These are phyloP conservation scores for Lachnellula arida DNA, from an alignment of 2,329 filamentous ascomycete genomes.

Conservation along the genomic window DNA sequence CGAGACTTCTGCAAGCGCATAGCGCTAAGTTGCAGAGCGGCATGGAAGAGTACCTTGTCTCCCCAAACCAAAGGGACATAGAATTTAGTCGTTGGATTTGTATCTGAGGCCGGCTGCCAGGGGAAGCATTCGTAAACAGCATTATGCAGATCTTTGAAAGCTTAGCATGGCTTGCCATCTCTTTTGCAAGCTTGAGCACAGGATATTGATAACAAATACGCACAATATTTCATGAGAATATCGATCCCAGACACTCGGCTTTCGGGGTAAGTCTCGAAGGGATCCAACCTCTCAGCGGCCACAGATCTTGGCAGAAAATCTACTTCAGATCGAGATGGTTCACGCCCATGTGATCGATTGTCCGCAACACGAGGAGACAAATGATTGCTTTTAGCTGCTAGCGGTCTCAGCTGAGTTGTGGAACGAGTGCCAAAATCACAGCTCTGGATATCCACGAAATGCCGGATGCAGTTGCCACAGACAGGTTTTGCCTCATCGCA, in stretches of 20 bases:
- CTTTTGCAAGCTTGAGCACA: not conserved
- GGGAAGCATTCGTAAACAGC: slow-evolving; percentile 13
- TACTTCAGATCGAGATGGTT: not conserved
- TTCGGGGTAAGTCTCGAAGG: slow-evolving; percentile 9
- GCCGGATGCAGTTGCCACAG: slow-evolving; percentile 9
- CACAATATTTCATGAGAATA: slow-evolving; percentile 16
- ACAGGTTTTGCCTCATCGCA: slow-evolving; percentile 14
- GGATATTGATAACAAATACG: not conserved
- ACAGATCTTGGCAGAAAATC: slow-evolving; percentile 1
- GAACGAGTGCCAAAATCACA: slow-evolving; percentile 6
- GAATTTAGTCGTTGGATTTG: slow-evolving; percentile 13
- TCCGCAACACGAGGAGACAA: not conserved
- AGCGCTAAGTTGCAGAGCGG: slow-evolving; percentile 9
- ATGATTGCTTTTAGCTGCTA: not conserved
- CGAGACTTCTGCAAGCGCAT: not conserved
- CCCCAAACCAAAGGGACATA: slow-evolving; percentile 14
- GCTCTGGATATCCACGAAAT: slow-evolving; percentile 1
- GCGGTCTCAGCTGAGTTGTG: not conserved
- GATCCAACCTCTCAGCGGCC: slow-evolving; percentile 8
- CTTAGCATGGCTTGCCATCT: not conserved
- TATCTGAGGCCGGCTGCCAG: slow-evolving; percentile 15
- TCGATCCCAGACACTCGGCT: slow-evolving; percentile 10
- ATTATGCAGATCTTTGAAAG: slow-evolving; percentile 8
- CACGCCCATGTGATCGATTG: not conserved
- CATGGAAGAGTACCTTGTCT: slow-evolving; percentile 14